Percentiles rank a stretch among this genome's conserved stretches.
phyloP scores from a whole-genome alignment of 768 basidiomycete species.

The Boletus reticulatus region DNA sequence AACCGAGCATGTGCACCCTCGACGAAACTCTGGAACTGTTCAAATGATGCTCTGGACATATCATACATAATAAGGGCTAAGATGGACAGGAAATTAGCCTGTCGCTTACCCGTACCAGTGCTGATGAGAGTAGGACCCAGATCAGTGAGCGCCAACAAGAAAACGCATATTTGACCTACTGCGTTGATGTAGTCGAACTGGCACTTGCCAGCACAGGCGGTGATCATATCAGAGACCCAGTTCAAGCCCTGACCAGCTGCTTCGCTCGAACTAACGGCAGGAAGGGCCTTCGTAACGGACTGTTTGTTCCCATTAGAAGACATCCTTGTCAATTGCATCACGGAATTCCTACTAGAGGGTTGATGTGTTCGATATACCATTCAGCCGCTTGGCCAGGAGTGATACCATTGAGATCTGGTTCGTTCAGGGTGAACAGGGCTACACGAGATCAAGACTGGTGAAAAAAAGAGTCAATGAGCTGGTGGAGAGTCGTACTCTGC shows the following conservation, averaged over 20 bases:
- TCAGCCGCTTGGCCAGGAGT: constrained; percentile 29
- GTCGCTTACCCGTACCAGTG: constrained; percentile 30
- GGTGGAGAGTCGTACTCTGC: constrained; percentile 24
- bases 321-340: not conserved
- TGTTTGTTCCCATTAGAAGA: constrained; percentile 4
- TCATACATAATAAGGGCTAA: not conserved
- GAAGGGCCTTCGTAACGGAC: constrained; percentile 38
- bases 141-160: not conserved
- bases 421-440: constrained; percentile 37
- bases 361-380: constrained; percentile 38
- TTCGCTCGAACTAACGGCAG: constrained; percentile 35
- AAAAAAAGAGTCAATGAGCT: not conserved
- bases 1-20: constrained; percentile 27
- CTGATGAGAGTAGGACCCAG: not conserved
- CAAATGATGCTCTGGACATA: constrained; percentile 22
- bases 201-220: constrained; percentile 33
- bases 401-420: constrained; percentile 34
- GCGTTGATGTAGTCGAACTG: constrained; percentile 36
- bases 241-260: constrained; percentile 32
- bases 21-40: constrained; percentile 28
- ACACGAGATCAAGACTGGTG: not conserved
- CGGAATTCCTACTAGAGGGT: constrained; percentile 30
- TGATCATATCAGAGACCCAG: constrained; percentile 36
- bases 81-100: not conserved
- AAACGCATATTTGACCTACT: constrained; percentile 10